Evolutionary conservation across 2,329 filamentous ascomycete genomes (phyloP), one percentile per base, ranked within the genome.

Genomic region (Podosphaera aphanis): DNA sequence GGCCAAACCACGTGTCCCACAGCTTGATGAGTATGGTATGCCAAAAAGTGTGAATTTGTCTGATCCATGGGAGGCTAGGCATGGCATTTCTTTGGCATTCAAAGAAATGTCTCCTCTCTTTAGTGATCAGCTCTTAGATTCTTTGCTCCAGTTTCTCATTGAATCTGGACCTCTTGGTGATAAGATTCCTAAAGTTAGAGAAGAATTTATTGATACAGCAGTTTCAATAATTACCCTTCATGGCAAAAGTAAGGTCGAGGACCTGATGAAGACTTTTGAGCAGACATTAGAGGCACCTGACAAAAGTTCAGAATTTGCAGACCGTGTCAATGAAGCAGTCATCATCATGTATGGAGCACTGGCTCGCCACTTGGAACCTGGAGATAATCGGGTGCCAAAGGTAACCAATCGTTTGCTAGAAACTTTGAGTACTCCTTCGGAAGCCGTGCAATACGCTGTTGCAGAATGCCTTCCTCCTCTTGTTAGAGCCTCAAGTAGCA

Each of bases 281-380:
- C 71, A 70, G 20, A 85, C 83, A 0, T 68, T 98, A n/a, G 85
- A 88, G 57, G 77, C 76, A 2, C 81, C 85, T 2, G 83, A 90
- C 60, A 83, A 80, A 58, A 79, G 77, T 47, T 85, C 79, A 0
- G 76, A 86, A 52, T 74, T 79, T 46, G 78, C 83, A 16, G 92
- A 98, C 61, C 74, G 84, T 49, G 81, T 95, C 51, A 94, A 94
- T 54, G 90, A 98, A 63, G 90, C 92, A 16, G 86, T 98, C 45
- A 86, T 98, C 54, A 90, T 98, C 55, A 79, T 98, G 60, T 98
- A 98, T 56, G 90, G 90, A 59, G 88, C 92, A 44, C 66, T 98
- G 33, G 90, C 86, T 38, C 77, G 83, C 44, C 90, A 98, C 66
- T 65, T 98, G 48, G 74, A 81, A 53, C 63, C 76, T 6, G 84